Percentiles rank a stretch among this genome's conserved stretches.
Evolutionary conservation across 2,329 filamentous ascomycete species (phyloP).

Genomic region (Cercospora beticola): DNA sequence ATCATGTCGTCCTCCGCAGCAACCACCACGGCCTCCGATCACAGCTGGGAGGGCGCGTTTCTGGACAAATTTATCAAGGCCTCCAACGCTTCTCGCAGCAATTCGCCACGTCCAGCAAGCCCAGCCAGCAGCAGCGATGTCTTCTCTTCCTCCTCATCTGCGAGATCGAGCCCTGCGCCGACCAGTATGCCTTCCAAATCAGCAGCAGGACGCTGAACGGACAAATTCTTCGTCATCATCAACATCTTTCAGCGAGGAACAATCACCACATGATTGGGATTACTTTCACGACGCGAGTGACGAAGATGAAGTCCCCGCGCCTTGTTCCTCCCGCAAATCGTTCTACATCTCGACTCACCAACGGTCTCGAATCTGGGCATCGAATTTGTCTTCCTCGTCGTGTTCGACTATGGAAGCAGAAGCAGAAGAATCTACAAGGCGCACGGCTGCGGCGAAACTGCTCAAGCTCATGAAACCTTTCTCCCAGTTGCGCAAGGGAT

Average conservation of each 20-base stretch:
- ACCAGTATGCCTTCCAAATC: conserved; percentile 11
- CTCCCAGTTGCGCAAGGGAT: neutral
- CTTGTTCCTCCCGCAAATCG: neutral
- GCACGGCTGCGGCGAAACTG: neutral
- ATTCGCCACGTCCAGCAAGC: conserved; percentile 8
- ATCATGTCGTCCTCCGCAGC: conserved; percentile 12
- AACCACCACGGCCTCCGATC: conserved; percentile 1
- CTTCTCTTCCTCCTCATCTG: conserved; percentile 5
- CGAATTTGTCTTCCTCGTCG: neutral
- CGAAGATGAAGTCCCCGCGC: neutral
- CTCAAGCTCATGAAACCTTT: conserved; percentile 4
- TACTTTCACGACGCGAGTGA: conserved; percentile 4
- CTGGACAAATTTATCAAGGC: conserved; percentile 23
- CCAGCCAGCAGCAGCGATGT: conserved; percentile 10
- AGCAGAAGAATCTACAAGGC: neutral
- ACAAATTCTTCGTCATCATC: neutral
- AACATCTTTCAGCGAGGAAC: neutral
- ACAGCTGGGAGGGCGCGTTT: conserved; percentile 20
- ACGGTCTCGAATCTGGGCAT: neutral
- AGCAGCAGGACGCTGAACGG: conserved; percentile 10
- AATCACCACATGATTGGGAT: neutral
- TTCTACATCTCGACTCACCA: conserved; percentile 11
- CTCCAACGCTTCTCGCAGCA: conserved; percentile 11
- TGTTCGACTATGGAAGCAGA: neutral
- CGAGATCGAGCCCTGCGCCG: conserved; percentile 10